These are phyloP conservation scores for Diaporthe citri DNA, from an alignment of 2,329 filamentous ascomycete genomes.

Conservation along the genomic window DNA sequence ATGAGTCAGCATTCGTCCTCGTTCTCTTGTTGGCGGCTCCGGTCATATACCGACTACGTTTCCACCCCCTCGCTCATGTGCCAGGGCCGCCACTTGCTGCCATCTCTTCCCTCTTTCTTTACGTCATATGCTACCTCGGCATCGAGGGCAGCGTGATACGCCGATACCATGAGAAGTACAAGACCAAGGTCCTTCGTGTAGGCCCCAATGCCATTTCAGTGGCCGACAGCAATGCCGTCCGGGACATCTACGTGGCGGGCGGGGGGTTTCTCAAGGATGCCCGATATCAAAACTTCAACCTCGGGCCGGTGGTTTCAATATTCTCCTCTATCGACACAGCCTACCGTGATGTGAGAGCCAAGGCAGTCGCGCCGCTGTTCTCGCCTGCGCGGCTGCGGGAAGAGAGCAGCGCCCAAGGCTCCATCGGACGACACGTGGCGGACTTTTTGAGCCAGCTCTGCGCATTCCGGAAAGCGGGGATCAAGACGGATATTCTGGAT, in stretches of 20 bases:
- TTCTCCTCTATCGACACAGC: constrained; percentile 60
- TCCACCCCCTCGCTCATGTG: constrained; percentile 40
- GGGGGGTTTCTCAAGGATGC: constrained; percentile 66
- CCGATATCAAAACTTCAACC: constrained; percentile 68
- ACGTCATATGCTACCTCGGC: constrained; percentile 43
- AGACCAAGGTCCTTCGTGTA: constrained; percentile 48
- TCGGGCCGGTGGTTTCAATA: constrained; percentile 66
- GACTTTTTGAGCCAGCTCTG: constrained; percentile 1
- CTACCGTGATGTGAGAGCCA: constrained; percentile 59
- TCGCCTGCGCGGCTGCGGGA: constrained; percentile 50
- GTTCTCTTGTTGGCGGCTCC: neutral
- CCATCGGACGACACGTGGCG: neutral
- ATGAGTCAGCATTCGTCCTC: constrained; percentile 3
- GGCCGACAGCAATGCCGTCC: constrained; percentile 57
- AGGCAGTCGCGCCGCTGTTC: constrained; percentile 63
- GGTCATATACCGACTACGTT: constrained; percentile 20
- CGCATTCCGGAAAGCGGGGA: neutral
- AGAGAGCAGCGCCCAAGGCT: neutral
- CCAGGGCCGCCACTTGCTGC: constrained; percentile 28
- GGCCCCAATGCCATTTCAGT: constrained; percentile 56
- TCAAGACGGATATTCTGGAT: constrained; percentile 32
- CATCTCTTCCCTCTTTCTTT: constrained; percentile 38
- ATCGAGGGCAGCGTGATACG: constrained; percentile 42
- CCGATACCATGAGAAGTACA: constrained; percentile 33
- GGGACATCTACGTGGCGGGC: constrained; percentile 62